Evolutionary conservation across 352 stramenopile species (phyloP), one percentile per base, ranked within the genome.

Genomic region (Phytopythium mirpurense): DNA sequence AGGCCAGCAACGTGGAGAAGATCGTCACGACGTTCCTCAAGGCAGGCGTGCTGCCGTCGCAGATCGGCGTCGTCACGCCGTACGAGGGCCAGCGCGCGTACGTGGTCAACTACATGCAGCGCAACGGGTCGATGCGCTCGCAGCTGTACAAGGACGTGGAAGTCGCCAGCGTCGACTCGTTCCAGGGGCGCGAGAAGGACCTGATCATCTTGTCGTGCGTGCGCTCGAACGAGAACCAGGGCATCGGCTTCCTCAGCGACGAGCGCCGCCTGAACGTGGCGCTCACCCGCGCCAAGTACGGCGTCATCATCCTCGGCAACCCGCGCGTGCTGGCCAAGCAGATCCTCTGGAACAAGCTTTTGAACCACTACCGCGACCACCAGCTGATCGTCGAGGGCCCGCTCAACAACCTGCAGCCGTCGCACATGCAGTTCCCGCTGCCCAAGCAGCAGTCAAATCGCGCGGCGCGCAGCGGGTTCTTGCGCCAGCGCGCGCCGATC

Each of bases 111-210:
- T 97, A 99, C 65, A 98, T 99, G 91, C 83, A 97, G 56, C 83
- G 92, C 52, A 96, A 96, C 37, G 97, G 96, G n/a, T 61, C 91
- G 6, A 87, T 99, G 70, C 86, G 89, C 1, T 87, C 84, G 44
- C 83, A 97, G 57, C 60, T 98, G 7, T 99, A 99, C 70, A 97
- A 98, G 71, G 88, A 98, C 11, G 97, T 99, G 41, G 97, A 99
- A 83, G 96, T 99, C 18, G 97, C 97, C 16, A 98, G 84, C 55
- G 97, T 99, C 7, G 97, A 99, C 81, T 97, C 95, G 55, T 99
- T 99, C 68, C 97, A 99, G 74, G 97, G 97, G 14, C 94, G 97
- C 35, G 97, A 99, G 65, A 99, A 99, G 72, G 97, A 99, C 70
- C 88, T 98, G 48, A 99, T 99, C 58, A 96, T 98, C 58, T 64